Evolutionary conservation across 73 alveolate species (phyloP).

Genomic region (Paramecium pentaurelia): DNA sequence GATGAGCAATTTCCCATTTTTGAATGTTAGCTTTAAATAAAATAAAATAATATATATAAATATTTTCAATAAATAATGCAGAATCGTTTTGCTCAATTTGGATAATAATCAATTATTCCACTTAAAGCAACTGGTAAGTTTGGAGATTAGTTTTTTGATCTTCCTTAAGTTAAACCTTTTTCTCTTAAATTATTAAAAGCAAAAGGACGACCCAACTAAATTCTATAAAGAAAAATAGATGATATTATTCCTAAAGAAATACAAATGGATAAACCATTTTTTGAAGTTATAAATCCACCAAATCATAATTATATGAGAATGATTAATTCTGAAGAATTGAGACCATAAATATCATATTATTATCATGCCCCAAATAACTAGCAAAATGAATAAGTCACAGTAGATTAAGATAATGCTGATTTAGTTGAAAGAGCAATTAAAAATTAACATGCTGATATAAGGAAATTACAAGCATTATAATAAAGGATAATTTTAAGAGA

Average conservation of each 20-base stretch:
- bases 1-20: neutral
- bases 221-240: neutral
- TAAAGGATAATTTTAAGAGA: neutral
- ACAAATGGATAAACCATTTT: constrained; percentile 2
- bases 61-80: neutral
- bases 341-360: neutral
- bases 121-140: neutral
- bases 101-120: neutral
- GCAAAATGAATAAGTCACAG: neutral
- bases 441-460: neutral
- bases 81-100: neutral
- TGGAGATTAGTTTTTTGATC: neutral
- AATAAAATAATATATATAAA: neutral
- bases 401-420: neutral
- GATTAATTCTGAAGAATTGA: neutral
- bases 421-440: neutral
- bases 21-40: neutral
- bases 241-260: neutral
- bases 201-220: neutral
- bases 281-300: neutral
- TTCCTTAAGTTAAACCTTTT: neutral
- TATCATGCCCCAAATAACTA: neutral
- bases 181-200: neutral
- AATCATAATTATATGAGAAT: neutral
- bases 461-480: neutral